phyloP scores from a whole-genome alignment of 1,139 yeast genomes.

The Kodamaea fungicola region DNA sequence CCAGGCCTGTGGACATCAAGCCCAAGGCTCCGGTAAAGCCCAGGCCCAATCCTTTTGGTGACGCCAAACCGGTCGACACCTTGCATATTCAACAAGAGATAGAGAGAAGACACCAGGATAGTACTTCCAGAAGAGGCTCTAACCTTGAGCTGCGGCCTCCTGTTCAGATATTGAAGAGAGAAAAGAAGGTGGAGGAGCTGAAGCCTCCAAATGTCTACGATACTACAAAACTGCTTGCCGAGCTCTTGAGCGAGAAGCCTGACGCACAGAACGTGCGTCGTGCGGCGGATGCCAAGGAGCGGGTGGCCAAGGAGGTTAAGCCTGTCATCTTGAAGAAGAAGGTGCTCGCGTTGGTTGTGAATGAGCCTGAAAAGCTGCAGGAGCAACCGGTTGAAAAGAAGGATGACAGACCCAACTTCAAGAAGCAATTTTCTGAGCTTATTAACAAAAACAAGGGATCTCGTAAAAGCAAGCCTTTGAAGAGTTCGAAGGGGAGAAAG shows the following conservation, averaged over 20 bases:
- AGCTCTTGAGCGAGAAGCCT: slow-evolving; percentile 27
- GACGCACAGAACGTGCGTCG: slow-evolving; percentile 6
- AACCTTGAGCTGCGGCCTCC: slow-evolving; percentile 16
- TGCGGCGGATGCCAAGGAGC: slow-evolving; percentile 15
- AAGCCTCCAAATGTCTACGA: slow-evolving; percentile 11
- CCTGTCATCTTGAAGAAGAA: slow-evolving; percentile 44
- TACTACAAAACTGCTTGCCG: slow-evolving; percentile 35
- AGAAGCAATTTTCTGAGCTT: slow-evolving; percentile 29
- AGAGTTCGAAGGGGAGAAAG: not conserved
- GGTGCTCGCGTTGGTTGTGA: slow-evolving; percentile 8
- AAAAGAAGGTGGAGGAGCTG: slow-evolving; percentile 1
- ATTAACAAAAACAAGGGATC: slow-evolving; percentile 14
- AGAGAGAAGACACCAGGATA: slow-evolving; percentile 35
- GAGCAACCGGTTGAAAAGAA: slow-evolving; percentile 3
- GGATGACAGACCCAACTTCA: slow-evolving; percentile 31
- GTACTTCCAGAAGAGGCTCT: slow-evolving; percentile 13
- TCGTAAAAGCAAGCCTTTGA: not conserved
- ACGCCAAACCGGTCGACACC: slow-evolving; percentile 46
- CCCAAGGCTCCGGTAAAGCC: slow-evolving; percentile 15
- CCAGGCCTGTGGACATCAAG: slow-evolving; percentile 43
- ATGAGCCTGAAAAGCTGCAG: not conserved
- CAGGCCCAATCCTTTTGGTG: slow-evolving; percentile 44
- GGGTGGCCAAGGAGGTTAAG: slow-evolving; percentile 23
- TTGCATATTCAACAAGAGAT: slow-evolving; percentile 39
- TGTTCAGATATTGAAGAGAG: slow-evolving; percentile 14